phyloP scores from a whole-genome alignment of 2,329 filamentous ascomycete species.

The Lasiodiplodia gonubiensis region DNA sequence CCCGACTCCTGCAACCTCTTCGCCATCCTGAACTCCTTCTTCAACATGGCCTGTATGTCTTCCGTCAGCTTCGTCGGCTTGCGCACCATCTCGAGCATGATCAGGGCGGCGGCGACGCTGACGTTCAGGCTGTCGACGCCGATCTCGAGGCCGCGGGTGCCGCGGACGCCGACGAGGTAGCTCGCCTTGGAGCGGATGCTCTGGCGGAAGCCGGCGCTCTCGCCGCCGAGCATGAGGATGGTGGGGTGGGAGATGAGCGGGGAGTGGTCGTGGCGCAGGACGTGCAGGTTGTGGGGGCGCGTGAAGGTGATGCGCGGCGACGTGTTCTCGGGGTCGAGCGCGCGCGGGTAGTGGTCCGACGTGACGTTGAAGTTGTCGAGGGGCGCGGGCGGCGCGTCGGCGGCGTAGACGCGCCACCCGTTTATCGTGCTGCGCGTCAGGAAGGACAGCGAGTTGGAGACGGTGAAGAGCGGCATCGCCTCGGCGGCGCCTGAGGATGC shows the following conservation, averaged over 20 bases:
- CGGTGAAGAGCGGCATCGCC: slow-evolving; percentile 73
- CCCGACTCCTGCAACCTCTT: background rate
- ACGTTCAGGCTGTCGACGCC: slow-evolving; percentile 91
- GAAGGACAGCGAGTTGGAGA: slow-evolving; percentile 72
- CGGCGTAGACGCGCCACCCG: slow-evolving; percentile 85
- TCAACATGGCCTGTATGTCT: no score
- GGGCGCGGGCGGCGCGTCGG: slow-evolving; percentile 50
- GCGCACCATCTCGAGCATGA: slow-evolving; percentile 71
- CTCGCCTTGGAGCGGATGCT: slow-evolving; percentile 64
- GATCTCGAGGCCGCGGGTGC: slow-evolving; percentile 54
- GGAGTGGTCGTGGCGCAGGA: slow-evolving; percentile 30
- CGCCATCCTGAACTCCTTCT: background rate
- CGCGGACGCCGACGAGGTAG: slow-evolving; percentile 65
- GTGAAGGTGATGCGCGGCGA: slow-evolving; percentile 34
- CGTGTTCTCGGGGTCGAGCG: slow-evolving; percentile 15
- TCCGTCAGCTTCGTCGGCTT: slow-evolving; percentile 1
- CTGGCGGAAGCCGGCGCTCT: slow-evolving; percentile 38
- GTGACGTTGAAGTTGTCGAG: slow-evolving; percentile 14
- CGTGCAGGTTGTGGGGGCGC: slow-evolving; percentile 34
- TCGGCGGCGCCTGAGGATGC: slow-evolving; percentile 89
- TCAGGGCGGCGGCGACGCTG: slow-evolving; percentile 80
- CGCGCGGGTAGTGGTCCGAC: background rate
- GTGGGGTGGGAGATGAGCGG: slow-evolving; percentile 61
- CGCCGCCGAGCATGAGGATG: slow-evolving; percentile 70
- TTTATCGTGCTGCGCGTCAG: slow-evolving; percentile 68